A percentile compares a stretch with the other conserved stretches of the same genome.
These are phyloP conservation scores for Limnanthes douglasii DNA, from an alignment of 345 rosid genomes.

Conservation along the genomic window DNA sequence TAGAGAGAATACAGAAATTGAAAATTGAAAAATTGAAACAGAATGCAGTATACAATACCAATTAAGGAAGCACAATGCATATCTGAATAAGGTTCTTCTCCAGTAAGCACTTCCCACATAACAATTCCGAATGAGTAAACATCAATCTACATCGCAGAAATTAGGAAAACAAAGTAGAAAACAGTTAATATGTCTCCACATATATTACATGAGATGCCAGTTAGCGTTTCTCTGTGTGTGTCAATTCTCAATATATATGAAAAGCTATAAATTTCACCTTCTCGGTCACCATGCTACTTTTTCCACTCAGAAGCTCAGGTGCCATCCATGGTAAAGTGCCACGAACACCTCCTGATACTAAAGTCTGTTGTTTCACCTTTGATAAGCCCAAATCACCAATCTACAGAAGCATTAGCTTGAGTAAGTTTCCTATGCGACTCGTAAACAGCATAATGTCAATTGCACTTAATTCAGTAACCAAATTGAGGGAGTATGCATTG, in stretches of 20 bases:
- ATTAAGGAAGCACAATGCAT: slow-evolving; percentile 95
- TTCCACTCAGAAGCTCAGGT: slow-evolving; percentile 96
- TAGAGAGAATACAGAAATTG: too few relatives aligned
- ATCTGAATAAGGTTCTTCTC: slow-evolving; percentile 89
- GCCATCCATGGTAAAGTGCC: slow-evolving; percentile 99
- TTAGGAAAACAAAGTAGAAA: slow-evolving; percentile 1
- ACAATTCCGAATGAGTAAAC: slow-evolving; percentile 96
- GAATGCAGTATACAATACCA: too few relatives aligned
- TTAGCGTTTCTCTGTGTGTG: background rate
- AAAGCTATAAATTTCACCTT: slow-evolving; percentile 41
- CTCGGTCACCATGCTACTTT: slow-evolving; percentile 93
- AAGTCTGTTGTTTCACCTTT: slow-evolving; percentile 87
- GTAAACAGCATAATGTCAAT: too few relatives aligned
- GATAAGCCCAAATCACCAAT: slow-evolving; percentile 96
- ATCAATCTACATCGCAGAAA: slow-evolving; percentile 47
- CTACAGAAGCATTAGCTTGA: slow-evolving; percentile 28
- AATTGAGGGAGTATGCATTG: too few relatives aligned
- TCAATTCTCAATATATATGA: too few relatives aligned
- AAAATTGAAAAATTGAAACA: too few relatives aligned
- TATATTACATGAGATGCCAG: too few relatives aligned
- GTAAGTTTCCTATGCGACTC: too few relatives aligned
- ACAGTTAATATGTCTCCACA: too few relatives aligned
- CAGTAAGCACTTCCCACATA: slow-evolving; percentile 98
- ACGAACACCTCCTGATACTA: slow-evolving; percentile 98
- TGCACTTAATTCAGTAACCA: too few relatives aligned